Percentiles rank a stretch among this genome's conserved stretches.
Conservation (phyloP, 2,329 filamentous ascomycete species). For the Fusarium sulawesiense region DNA sequence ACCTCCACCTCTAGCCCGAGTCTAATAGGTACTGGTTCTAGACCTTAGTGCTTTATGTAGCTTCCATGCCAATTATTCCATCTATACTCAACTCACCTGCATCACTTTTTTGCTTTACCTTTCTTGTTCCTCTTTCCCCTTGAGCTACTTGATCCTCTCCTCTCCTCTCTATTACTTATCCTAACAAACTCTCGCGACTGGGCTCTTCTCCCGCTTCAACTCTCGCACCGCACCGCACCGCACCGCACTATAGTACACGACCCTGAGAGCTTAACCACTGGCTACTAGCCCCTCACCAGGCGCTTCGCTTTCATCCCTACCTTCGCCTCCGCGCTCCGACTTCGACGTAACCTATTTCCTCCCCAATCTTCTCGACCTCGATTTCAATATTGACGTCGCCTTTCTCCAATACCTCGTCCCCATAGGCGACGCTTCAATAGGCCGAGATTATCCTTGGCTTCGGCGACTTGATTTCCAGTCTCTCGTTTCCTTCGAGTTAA, state of each 20-base stretch:
- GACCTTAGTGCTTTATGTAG: neutral
- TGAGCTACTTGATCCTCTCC: neutral
- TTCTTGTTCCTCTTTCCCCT: neutral
- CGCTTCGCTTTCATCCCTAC: constrained; percentile 25
- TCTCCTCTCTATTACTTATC: neutral
- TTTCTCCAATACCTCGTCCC: constrained; percentile 3
- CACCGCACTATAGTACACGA: constrained; percentile 15
- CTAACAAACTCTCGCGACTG: constrained; percentile 15
- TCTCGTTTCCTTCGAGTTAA: constrained; percentile 16
- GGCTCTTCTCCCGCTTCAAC: constrained; percentile 14
- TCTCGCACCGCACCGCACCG: constrained; percentile 19
- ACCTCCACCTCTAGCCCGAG: constrained; percentile 21
- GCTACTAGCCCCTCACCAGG: constrained; percentile 36
- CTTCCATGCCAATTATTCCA: constrained; percentile 32
- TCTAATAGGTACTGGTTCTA: neutral
- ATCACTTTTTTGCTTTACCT: constrained; percentile 1
- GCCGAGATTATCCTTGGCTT: neutral
- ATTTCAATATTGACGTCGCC: constrained; percentile 14
- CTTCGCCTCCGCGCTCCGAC: constrained; percentile 28
- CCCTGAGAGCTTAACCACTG: constrained; percentile 34
- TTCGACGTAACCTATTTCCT: constrained; percentile 31
- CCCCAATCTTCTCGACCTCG: constrained; percentile 9
- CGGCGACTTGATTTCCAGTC: constrained; percentile 9
- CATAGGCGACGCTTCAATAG: constrained; percentile 17
- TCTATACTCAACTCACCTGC: constrained; percentile 5